Base-by-base conservation (phyloP, 2,329 filamentous ascomycete genomes). In the Pyrenophora tritici-repentis region DNA sequence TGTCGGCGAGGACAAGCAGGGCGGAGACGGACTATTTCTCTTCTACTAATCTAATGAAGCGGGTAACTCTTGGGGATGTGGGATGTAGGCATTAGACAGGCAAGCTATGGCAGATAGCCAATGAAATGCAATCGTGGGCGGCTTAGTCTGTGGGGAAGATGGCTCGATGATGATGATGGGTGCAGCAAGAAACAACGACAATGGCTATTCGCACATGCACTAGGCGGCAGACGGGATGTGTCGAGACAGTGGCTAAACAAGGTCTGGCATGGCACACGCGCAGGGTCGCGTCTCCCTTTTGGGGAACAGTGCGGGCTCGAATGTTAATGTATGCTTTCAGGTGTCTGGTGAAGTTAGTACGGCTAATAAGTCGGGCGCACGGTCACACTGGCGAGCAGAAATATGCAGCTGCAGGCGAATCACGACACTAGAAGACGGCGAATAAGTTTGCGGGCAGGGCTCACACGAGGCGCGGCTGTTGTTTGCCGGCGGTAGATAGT, bases 1-100 rank as follows among this genome's bases (percentile, higher is more conserved):
- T 61, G 87, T 69, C n/a, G 66, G 63, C 2, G 65, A 66, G 16
- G 62, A 58, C 32, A 65, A 66, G 43, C 55, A 67, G 18, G 63
- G 52, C 12, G 66, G 63, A 7, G 59, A 66, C 16, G 60, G 58
- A 17, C 42, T 71, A 35, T 70, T 73, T 44, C 50, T 72, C 22
- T 73, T 72, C 50, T 73, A 69, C 50, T 73, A 53, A 55, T 37
- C 31, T 5, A 20, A 20, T 5, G 29, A 24, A 13, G 8, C 14
- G n/a, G 6, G 34, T 12, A 38, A 22, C 32, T 16, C n/a, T 35
- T 18, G 6, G 20, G 14, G 3, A 24, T 13, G 9, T 6, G 14
- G 14, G 3, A 24, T 13, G n/a, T 12, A 14, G 29, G 22, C 12
- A 13, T 6, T 38, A 13, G 34, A 29, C 16, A 38, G 24, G 45